Evolutionary conservation across 2,329 filamentous ascomycete species (phyloP).

Genomic region (Hypoxylon sp.): DNA sequence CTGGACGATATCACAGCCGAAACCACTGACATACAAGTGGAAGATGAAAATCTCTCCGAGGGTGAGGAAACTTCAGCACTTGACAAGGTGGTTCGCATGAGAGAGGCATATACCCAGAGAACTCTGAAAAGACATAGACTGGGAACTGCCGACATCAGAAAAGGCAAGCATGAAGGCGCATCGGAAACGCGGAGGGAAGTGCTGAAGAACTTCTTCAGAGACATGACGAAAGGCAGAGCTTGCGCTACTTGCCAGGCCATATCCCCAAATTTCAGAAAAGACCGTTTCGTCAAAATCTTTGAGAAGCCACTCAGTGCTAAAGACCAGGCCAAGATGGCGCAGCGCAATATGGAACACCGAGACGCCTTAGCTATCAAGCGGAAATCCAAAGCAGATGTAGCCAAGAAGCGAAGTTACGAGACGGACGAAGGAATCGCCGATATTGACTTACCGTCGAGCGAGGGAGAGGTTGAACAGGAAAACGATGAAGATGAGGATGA

Average conservation of each 20-base stretch:
- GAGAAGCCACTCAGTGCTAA: constrained; percentile 83
- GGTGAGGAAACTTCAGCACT: constrained; percentile 72
- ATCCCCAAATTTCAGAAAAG: constrained; percentile 88
- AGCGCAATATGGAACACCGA: constrained; percentile 74
- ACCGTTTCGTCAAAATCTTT: constrained; percentile 94
- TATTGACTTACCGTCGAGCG: constrained; percentile 67
- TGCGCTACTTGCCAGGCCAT: constrained; percentile 79
- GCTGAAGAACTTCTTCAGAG: constrained; percentile 84
- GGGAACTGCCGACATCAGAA: constrained; percentile 64
- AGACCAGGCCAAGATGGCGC: constrained; percentile 82
- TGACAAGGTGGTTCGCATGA: constrained; percentile 67
- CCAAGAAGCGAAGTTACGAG: constrained; percentile 60
- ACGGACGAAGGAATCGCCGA: constrained; percentile 80
- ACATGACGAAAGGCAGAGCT: constrained; percentile 77
- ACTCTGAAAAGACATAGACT: constrained; percentile 74
- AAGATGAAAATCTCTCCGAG: constrained; percentile 72
- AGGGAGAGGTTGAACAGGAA: constrained; percentile 59
- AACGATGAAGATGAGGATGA: constrained; percentile 61
- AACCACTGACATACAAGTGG: constrained; percentile 57
- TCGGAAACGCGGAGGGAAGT: constrained; percentile 81
- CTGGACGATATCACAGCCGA: constrained; percentile 59
- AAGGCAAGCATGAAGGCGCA: constrained; percentile 86
- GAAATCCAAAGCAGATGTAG: constrained; percentile 52
- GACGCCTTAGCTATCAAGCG: constrained; percentile 76
- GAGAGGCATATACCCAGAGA: constrained; percentile 78